Evolutionary conservation across 208 protist genomes (phyloP), one percentile per base, ranked within the genome.

Genomic region (Naegleria fowleri): DNA sequence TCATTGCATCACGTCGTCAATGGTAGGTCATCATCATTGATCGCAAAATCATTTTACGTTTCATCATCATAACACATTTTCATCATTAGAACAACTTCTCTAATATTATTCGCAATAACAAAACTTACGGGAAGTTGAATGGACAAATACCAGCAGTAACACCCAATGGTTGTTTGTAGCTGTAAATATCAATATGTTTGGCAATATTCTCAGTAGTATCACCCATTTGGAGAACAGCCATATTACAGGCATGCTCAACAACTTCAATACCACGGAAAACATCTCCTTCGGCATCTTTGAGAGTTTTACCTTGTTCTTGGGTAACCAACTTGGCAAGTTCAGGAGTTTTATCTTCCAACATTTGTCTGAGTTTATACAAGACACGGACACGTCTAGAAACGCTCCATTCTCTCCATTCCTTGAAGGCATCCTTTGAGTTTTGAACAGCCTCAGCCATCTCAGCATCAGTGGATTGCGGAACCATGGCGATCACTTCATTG

Each of bases 211-310:
- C 95, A 19, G 96, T 33, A 19, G 96, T 98, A 79, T 98, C 97
- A 58, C 97, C 97, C 94, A 98, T 96, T 91, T 96, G 83, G 1
- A 97, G 85, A 2, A 93, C 91, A 33, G 94, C 40, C 19, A 95
- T 94, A 16, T 40, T 84, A 92, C 95, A 97, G 16, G 96, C 91
- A 90, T 98, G 96, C 93, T 98, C 97, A 43, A 98, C 96, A 43
- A 98, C 96, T 95, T 98, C 94, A n/a, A 97, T 91, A 86, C 97
- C 97, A 75, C 96, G 92, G 88, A 98, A 97, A 5, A 98, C 93
- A 92, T 98, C 97, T 41, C 97, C 97, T 59, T 94, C 90, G 33
- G 97, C 97, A 92, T 98, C 97, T 7, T 93, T 93, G 3, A 97
- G 89, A 1, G 96, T 96, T 38, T 98, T 98, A 87, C 97, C 97